These are phyloP conservation scores for Angomonas deanei DNA, from an alignment of 208 protist species.

Conservation along the genomic window DNA sequence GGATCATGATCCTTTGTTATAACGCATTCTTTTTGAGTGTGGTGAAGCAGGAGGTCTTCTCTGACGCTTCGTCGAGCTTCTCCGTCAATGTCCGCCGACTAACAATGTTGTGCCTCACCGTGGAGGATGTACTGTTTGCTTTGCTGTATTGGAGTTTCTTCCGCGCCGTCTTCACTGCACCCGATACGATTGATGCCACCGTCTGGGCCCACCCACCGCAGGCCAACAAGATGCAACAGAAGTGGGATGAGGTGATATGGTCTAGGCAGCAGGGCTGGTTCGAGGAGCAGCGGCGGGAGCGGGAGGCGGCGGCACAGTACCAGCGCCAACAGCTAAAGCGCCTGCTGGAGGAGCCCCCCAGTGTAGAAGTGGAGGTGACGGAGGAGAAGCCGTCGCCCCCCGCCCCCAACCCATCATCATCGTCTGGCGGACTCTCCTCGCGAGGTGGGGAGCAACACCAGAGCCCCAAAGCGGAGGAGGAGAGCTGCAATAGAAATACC, in stretches of 20 bases:
- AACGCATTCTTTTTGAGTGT: constrained; percentile 13
- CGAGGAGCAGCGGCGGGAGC: background rate
- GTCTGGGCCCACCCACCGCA: constrained; percentile 23
- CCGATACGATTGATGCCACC: constrained; percentile 17
- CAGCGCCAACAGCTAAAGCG: background rate
- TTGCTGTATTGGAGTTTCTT: constrained; percentile 22
- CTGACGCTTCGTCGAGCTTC: background rate
- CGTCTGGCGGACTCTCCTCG: too few species aligned
- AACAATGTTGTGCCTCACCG: background rate
- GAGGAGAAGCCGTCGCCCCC: background rate
- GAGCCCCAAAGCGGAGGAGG: background rate
- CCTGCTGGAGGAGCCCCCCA: background rate
- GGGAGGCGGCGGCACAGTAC: background rate
- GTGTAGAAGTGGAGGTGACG: background rate
- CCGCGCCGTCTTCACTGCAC: constrained; percentile 17
- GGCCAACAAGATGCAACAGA: constrained; percentile 6
- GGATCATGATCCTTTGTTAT: background rate
- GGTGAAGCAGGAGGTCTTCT: background rate
- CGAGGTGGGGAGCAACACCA: too few species aligned
- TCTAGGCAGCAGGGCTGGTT: constrained; percentile 9
- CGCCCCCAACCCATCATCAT: too few species aligned
- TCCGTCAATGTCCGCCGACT: too few species aligned
- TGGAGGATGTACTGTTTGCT: constrained; percentile 7
- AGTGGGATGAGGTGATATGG: background rate
- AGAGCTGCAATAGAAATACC: constrained; percentile 24